Percentiles rank a stretch among this genome's conserved stretches.
Conservation (phyloP, 805 yeast species). For the Myxozyma melibiosi region DNA sequence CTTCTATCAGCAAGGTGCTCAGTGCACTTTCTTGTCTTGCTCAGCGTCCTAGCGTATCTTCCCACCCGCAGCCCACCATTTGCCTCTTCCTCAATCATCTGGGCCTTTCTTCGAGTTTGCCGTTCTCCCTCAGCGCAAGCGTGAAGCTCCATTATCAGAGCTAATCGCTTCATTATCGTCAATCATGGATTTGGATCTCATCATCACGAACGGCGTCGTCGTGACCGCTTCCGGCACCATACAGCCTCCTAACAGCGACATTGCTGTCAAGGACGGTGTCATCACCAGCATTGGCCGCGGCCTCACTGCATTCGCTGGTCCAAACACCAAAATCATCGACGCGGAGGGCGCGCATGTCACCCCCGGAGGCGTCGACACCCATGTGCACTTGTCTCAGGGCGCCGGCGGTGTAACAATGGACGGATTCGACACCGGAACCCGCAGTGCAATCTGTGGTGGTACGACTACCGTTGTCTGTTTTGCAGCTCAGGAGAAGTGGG, state of each 20-base stretch:
- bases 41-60: too few species aligned
- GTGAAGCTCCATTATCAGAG: too few species aligned
- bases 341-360: slow-evolving; percentile 53
- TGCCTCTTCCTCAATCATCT: too few species aligned
- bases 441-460: slow-evolving; percentile 54
- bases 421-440: slow-evolving; percentile 49
- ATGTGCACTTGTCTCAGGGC: slow-evolving; percentile 51
- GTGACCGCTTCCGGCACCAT: slow-evolving; percentile 28
- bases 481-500: slow-evolving; percentile 49
- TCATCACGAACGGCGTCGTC: slow-evolving; percentile 36
- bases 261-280: slow-evolving; percentile 48
- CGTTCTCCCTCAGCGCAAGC: too few species aligned
- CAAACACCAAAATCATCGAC: slow-evolving; percentile 42
- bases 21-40: too few species aligned
- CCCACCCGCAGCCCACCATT: too few species aligned
- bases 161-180: too few species aligned
- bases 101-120: too few species aligned
- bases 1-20: neutral
- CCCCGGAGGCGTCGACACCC: slow-evolving; percentile 57
- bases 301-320: slow-evolving; percentile 34
- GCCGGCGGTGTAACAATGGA: slow-evolving; percentile 49
- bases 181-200: slow-evolving; percentile 31
- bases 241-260: slow-evolving; percentile 40
- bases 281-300: slow-evolving; percentile 45
- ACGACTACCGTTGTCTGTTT: slow-evolving; percentile 53